Percentiles rank a stretch among this genome's conserved stretches.
Conservation (phyloP, 1,284 basidiomycete genomes). For the Thecaphora frezii region DNA sequence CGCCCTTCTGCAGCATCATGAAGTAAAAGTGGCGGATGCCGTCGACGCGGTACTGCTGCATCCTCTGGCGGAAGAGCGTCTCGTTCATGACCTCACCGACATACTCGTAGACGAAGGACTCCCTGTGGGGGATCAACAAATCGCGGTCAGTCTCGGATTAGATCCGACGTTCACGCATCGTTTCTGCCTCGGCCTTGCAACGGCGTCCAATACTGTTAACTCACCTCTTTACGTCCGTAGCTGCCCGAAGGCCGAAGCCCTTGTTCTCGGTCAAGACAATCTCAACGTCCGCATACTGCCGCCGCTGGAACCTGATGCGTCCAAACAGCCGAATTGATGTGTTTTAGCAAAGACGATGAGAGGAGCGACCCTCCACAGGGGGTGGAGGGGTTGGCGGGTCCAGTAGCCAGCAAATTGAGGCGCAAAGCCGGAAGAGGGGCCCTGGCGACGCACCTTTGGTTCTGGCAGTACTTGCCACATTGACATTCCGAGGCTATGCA, state of each 20-base stretch:
- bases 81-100: slow-evolving; percentile 93
- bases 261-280: slow-evolving; percentile 94
- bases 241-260: slow-evolving; percentile 86
- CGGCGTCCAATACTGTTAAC: too few species aligned
- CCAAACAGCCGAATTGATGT: neutral
- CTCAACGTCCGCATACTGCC: slow-evolving; percentile 81
- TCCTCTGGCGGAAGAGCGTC: slow-evolving; percentile 83
- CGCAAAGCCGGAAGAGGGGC: too few species aligned
- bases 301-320: slow-evolving; percentile 76
- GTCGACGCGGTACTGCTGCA: slow-evolving; percentile 85
- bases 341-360: too few species aligned
- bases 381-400: too few species aligned
- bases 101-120: slow-evolving; percentile 94
- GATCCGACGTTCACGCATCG: too few species aligned
- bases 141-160: too few species aligned
- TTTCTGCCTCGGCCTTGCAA: too few species aligned
- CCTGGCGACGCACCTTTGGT: slow-evolving; percentile 65
- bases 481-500: slow-evolving; percentile 85
- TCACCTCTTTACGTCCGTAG: slow-evolving; percentile 71
- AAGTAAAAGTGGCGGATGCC: slow-evolving; percentile 98
- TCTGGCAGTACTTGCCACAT: slow-evolving; percentile 79
- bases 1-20: slow-evolving; percentile 98
- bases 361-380: too few species aligned
- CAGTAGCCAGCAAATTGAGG: too few species aligned
- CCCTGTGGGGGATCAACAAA: slow-evolving; percentile 63